Evolutionary conservation across 495 filamentous ascomycete species (phyloP).

Genomic region (Aspergillus nidulans): DNA sequence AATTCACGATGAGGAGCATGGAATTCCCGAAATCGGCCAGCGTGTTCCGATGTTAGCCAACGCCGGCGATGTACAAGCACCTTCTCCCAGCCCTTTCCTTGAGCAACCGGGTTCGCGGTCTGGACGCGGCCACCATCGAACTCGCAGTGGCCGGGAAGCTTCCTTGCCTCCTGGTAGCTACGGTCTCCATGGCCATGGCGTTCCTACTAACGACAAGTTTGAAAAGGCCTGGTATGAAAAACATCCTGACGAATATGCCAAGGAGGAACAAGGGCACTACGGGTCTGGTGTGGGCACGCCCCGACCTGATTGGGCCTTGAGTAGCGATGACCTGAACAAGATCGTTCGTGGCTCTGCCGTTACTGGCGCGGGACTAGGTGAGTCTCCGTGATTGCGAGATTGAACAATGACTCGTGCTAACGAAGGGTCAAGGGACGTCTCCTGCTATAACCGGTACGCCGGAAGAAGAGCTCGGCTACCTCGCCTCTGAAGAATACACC

Average conservation of each 20-base stretch:
- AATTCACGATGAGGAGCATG: constrained; percentile 65
- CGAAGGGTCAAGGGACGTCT: constrained; percentile 42
- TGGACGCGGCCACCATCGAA: constrained; percentile 65
- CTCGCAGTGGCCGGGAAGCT: constrained; percentile 54
- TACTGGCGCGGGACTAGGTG: constrained; percentile 63
- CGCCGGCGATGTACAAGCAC: constrained; percentile 95
- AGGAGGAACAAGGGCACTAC: constrained; percentile 69
- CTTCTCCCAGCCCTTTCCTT: constrained; percentile 68
- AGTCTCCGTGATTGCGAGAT: constrained; percentile 3
- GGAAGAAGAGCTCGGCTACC: constrained; percentile 74
- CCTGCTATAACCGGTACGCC: constrained; percentile 56
- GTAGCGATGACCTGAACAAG: constrained; percentile 86
- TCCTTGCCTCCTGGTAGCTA: constrained; percentile 73
- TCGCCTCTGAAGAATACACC: constrained; percentile 73
- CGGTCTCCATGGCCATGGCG: constrained; percentile 80
- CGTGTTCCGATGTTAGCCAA: constrained; percentile 91
- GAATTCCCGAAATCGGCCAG: constrained; percentile 85
- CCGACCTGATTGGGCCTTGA: constrained; percentile 78
- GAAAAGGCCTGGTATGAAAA: constrained; percentile 87
- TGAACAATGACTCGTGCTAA: constrained; percentile 1
- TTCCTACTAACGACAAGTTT: constrained; percentile 62
- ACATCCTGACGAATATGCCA: constrained; percentile 71
- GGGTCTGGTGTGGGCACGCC: constrained; percentile 59
- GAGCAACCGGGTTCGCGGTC: constrained; percentile 48
- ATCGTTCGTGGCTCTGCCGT: constrained; percentile 71